Percentiles rank a stretch among this genome's conserved stretches.
Evolutionary conservation across 2,329 filamentous ascomycete species (phyloP).

Genomic region (Blastomyces percursus): DNA sequence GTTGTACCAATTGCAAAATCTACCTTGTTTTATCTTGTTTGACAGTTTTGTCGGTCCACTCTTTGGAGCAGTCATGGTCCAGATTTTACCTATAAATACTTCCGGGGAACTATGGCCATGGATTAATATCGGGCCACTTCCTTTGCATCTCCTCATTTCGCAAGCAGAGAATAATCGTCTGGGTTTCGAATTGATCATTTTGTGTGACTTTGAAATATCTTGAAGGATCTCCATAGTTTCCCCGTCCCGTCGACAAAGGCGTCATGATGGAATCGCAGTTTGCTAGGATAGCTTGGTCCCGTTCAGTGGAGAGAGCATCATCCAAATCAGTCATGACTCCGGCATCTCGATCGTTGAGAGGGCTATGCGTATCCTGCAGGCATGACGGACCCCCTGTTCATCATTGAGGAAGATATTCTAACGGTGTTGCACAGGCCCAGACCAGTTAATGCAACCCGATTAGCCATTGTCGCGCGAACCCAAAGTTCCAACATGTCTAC

Average conservation of each 20-base stretch:
- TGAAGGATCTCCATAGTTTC: neutral
- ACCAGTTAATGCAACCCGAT: neutral
- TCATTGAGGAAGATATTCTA: neutral
- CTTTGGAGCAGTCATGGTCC: neutral
- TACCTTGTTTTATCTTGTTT: neutral
- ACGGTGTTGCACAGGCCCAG: neutral
- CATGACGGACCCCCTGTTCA: neutral
- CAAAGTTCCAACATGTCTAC: constrained; percentile 3
- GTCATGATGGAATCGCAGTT: neutral
- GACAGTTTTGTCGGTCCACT: neutral
- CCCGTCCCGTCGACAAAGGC: neutral
- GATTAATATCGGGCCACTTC: neutral
- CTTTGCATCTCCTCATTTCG: neutral
- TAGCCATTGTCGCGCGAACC: neutral
- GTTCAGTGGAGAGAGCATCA: neutral
- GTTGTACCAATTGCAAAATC: neutral
- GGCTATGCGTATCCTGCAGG: neutral
- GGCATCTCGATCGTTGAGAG: neutral
- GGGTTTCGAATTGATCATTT: neutral
- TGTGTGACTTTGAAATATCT: neutral
- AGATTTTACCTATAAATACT: neutral
- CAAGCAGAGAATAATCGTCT: neutral
- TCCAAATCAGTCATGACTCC: neutral
- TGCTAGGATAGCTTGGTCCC: neutral
- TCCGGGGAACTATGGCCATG: neutral